phyloP scores from a whole-genome alignment of 345 rosid species.

The Triadica sebifera region DNA sequence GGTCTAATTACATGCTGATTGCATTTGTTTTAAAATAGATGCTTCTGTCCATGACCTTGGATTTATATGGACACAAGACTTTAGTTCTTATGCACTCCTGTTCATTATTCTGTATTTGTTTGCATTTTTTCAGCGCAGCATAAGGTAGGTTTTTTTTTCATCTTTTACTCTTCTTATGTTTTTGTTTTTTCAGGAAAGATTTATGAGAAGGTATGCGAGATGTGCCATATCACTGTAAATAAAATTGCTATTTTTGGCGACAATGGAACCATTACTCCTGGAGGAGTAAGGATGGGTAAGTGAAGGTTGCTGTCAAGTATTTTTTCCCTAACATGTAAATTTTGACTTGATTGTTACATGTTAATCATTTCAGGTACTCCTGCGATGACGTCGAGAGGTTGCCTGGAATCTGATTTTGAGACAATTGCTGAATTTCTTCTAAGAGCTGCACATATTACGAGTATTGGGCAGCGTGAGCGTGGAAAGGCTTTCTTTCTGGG shows the following conservation, averaged over 20 bases:
- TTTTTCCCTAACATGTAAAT: neutral
- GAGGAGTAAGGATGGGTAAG: conserved; percentile 31
- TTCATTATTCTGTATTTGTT: neutral
- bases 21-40: neutral
- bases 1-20: neutral
- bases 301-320: neutral
- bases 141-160: neutral
- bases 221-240: conserved; percentile 28
- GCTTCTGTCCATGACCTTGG: neutral
- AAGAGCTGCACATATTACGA: conserved; percentile 22
- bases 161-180: neutral
- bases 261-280: conserved; percentile 25
- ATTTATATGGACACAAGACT: neutral
- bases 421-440: conserved; percentile 27
- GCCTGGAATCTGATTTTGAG: conserved; percentile 30
- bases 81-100: neutral
- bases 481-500: conserved; percentile 20
- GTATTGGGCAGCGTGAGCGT: conserved; percentile 20
- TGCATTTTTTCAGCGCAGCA: neutral
- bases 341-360: neutral
- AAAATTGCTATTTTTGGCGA: conserved; percentile 30
- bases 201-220: conserved; percentile 29
- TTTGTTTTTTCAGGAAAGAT: conserved; percentile 13
- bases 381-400: conserved; percentile 35
- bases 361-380: conserved; percentile 21